Conservation (phyloP, 768 basidiomycete species). For the Panus rudis region DNA sequence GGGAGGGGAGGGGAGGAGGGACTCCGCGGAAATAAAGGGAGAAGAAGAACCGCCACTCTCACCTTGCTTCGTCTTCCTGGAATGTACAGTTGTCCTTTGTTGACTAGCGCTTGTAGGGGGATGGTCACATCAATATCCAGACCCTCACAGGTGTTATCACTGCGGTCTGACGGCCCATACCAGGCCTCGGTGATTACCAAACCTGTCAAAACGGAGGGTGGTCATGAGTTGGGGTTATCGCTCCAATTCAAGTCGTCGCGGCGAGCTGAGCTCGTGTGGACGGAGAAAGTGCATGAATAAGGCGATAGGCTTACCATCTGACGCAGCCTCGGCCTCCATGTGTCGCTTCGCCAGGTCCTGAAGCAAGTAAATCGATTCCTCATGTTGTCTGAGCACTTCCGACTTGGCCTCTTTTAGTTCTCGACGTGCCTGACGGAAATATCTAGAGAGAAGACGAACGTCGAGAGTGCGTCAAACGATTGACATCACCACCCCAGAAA, state of each 20-base stretch:
- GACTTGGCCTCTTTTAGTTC: constrained; percentile 58
- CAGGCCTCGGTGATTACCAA: constrained; percentile 70
- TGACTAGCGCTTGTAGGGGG: constrained; percentile 75
- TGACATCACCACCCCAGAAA: constrained; percentile 1
- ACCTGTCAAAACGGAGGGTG: constrained; percentile 48
- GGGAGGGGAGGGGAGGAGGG: too few species aligned
- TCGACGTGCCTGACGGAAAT: constrained; percentile 58
- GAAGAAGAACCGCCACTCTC: too few species aligned
- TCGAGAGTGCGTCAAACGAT: too few species aligned
- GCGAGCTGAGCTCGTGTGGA: too few species aligned
- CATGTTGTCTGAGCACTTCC: constrained; percentile 54
- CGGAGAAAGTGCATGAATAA: too few species aligned
- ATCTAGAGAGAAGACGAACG: constrained; percentile 33
- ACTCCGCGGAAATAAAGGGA: too few species aligned
- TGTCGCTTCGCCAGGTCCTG: constrained; percentile 61
- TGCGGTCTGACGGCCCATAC: constrained; percentile 54
- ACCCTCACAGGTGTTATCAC: constrained; percentile 43
- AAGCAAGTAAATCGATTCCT: constrained; percentile 56
- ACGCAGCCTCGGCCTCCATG: constrained; percentile 53
- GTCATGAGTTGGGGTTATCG: too few species aligned
- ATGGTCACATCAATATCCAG: constrained; percentile 72
- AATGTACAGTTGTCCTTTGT: constrained; percentile 71
- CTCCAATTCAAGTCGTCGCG: too few species aligned
- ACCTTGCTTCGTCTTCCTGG: constrained; percentile 75
- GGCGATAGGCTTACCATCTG: too few species aligned